Percentiles rank a stretch among this genome's conserved stretches.
These are phyloP conservation scores for Marasmius oreades DNA, from an alignment of 1,284 basidiomycete species.

Conservation along the genomic window DNA sequence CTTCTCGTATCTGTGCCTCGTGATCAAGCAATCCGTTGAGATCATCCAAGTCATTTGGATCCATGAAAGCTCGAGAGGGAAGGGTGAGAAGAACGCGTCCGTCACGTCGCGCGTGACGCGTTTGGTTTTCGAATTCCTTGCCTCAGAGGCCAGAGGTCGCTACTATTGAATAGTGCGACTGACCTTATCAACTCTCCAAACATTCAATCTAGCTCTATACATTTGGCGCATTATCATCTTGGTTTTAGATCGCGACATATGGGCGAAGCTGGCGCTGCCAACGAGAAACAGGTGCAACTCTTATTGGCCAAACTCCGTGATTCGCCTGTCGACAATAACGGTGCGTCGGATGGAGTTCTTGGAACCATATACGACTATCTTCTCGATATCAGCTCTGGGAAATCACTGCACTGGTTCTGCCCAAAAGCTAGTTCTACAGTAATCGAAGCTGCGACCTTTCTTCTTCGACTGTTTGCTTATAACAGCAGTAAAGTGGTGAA, in stretches of 20 bases:
- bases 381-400: slow-evolving; percentile 39
- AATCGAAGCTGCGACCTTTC: slow-evolving; percentile 68
- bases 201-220: too few relatives aligned
- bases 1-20: slow-evolving; percentile 51
- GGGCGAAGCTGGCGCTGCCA: slow-evolving; percentile 14
- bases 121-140: too few relatives aligned
- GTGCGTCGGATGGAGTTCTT: slow-evolving; percentile 48
- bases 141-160: too few relatives aligned
- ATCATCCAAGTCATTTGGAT: slow-evolving; percentile 47
- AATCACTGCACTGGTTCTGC: slow-evolving; percentile 71
- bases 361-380: slow-evolving; percentile 54
- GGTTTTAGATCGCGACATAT: slow-evolving; percentile 8
- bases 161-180: background rate
- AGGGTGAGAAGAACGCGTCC: background rate
- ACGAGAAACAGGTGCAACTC: slow-evolving; percentile 43
- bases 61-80: slow-evolving; percentile 38
- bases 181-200: background rate
- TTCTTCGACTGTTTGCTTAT: slow-evolving; percentile 80
- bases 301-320: slow-evolving; percentile 42
- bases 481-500: slow-evolving; percentile 50
- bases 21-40: slow-evolving; percentile 52
- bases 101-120: background rate
- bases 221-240: too few relatives aligned
- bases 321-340: slow-evolving; percentile 46
- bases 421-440: slow-evolving; percentile 47